A percentile compares a stretch with the other conserved stretches of the same genome.
Conservation (phyloP, 176 grass and related monocot genomes). For the Aegilops longissima region DNA sequence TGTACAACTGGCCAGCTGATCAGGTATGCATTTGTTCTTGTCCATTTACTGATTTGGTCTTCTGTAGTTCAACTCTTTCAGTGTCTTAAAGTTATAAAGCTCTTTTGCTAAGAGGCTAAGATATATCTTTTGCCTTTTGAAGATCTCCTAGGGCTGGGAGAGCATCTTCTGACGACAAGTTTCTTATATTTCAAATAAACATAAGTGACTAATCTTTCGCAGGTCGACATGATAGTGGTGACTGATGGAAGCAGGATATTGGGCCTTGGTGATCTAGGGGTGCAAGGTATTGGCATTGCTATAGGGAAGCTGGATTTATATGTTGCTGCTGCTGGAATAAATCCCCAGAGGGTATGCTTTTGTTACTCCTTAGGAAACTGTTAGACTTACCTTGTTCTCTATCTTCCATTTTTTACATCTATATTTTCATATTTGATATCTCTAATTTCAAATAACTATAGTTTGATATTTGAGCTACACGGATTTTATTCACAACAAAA, state of each 20-base stretch:
- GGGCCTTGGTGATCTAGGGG: constrained; percentile 97
- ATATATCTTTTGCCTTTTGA: constrained; percentile 12
- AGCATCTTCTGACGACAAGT: not conserved
- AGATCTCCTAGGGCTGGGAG: not conserved
- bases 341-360: constrained; percentile 87
- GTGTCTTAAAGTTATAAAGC: constrained; percentile 16
- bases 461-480: not conserved
- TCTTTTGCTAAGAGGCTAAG: not conserved
- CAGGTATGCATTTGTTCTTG: constrained; percentile 49
- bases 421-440: constrained; percentile 6
- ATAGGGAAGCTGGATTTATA: constrained; percentile 96
- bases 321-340: constrained; percentile 98
- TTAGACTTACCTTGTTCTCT: not conserved
- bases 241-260: constrained; percentile 98
- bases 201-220: constrained; percentile 12
- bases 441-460: not conserved
- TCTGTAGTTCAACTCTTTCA: not conserved
- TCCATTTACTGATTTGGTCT: constrained; percentile 19
- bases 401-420: constrained; percentile 6
- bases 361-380: not conserved
- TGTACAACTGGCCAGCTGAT: constrained; percentile 99
- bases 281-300: constrained; percentile 96
- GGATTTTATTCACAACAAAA: not conserved
- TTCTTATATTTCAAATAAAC: constrained; percentile 24
- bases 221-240: constrained; percentile 99